Evolutionary conservation across 2,329 filamentous ascomycete genomes (phyloP).

Genomic region (Claviceps monticola): DNA sequence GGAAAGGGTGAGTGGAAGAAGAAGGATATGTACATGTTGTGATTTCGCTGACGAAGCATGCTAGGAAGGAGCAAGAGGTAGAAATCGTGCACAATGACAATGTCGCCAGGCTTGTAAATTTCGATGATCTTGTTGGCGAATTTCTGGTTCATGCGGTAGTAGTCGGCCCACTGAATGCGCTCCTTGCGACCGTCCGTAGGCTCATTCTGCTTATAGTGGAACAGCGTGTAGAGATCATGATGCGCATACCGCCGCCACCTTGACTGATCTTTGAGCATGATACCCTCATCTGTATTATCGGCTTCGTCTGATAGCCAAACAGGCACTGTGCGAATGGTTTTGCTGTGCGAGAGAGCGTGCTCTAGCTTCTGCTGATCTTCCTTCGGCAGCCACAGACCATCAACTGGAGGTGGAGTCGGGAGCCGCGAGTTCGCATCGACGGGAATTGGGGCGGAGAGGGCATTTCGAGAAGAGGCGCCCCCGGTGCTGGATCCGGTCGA

Average conservation of each 20-base stretch:
- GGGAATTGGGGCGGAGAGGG: constrained; percentile 67
- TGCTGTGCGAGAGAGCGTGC: constrained; percentile 55
- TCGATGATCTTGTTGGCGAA: constrained; percentile 84
- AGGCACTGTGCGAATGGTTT: constrained; percentile 66
- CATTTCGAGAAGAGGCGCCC: constrained; percentile 47
- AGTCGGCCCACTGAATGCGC: constrained; percentile 79
- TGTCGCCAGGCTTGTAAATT: constrained; percentile 81
- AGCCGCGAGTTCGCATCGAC: constrained; percentile 46
- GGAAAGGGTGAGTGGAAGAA: constrained; percentile 91
- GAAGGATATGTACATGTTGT: constrained; percentile 87
- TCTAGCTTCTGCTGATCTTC: constrained; percentile 63
- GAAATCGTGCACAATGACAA: constrained; percentile 89
- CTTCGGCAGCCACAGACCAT: constrained; percentile 57
- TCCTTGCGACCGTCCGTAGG: constrained; percentile 74
- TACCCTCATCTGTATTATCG: constrained; percentile 51
- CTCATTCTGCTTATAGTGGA: constrained; percentile 93
- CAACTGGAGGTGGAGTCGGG: constrained; percentile 43
- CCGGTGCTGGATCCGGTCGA: constrained; percentile 23
- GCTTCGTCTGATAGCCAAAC: constrained; percentile 78
- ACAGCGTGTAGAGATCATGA: constrained; percentile 79
- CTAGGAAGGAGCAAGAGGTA: constrained; percentile 82
- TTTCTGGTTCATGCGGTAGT: constrained; percentile 81
- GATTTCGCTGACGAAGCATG: constrained; percentile 71
- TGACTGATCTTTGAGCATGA: constrained; percentile 65
- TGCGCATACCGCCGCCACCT: constrained; percentile 87